phyloP scores from a whole-genome alignment of 352 stramenopile species.

The Globisporangium yorkense region DNA sequence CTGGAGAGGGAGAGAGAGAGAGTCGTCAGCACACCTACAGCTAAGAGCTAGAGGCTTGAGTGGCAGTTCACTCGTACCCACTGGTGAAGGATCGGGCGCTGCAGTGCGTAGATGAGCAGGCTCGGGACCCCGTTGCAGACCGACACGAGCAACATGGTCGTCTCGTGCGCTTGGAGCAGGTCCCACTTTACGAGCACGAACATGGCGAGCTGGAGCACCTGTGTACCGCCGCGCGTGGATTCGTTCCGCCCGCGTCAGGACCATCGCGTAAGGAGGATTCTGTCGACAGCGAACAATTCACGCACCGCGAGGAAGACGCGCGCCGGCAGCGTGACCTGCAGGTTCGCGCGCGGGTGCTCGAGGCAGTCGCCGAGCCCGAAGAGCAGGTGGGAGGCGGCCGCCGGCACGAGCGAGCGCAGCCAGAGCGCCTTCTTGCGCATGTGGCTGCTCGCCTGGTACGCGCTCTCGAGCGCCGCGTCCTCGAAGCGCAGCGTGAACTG shows the following conservation, averaged over 20 bases:
- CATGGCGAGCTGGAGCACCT: constrained; percentile 72
- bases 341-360: constrained; percentile 53
- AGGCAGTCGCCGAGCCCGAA: constrained; percentile 70
- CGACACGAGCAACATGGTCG: constrained; percentile 67
- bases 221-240: background rate
- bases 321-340: constrained; percentile 69
- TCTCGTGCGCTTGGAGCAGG: constrained; percentile 54
- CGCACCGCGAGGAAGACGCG: constrained; percentile 53
- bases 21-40: background rate
- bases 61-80: constrained; percentile 34
- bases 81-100: constrained; percentile 70
- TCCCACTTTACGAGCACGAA: constrained; percentile 74
- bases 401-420: constrained; percentile 72
- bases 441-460: constrained; percentile 61
- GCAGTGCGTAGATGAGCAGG: constrained; percentile 58
- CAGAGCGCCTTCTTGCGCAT: constrained; percentile 79
- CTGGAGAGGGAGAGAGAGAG: constrained; percentile 16
- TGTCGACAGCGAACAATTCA: background rate
- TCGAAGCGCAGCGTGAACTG: constrained; percentile 80
- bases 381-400: constrained; percentile 63
- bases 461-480: constrained; percentile 49
- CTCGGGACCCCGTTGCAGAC: constrained; percentile 68
- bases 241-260: too few species aligned
- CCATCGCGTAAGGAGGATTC: too few species aligned
- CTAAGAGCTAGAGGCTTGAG: too few species aligned